Base-by-base conservation (phyloP, 2,329 filamentous ascomycete genomes). In the Cordyceps javanica region DNA sequence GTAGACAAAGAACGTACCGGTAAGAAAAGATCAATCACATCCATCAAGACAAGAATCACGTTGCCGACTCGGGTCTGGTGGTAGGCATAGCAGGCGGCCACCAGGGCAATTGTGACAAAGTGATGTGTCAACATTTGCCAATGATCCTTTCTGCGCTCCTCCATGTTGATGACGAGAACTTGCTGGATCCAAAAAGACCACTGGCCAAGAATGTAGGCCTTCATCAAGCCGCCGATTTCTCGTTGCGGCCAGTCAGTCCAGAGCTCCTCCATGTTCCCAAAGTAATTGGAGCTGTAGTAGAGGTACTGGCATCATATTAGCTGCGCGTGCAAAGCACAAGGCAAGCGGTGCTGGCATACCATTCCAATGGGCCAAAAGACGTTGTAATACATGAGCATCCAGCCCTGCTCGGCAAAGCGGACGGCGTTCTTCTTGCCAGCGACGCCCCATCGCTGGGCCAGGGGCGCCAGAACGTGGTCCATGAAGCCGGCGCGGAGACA, bases 61-160 rank as follows among this genome's bases (percentile, higher is more conserved):
- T 92, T 94, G 56, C 91, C 93, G 30, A 96, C 90, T 49, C 89
- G 87, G 57, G 88, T 95, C 69, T 91, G 87, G 68, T 93, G 87
- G 70, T 95, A 96, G 63, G 86, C 83, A 70, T 97, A 97, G 61
- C 88, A 92, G 32, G 85, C 81, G 58, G 85, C 85, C 61, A 99
- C 85, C 42, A 99, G 83, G 7, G 79, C 77, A 66, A 87, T 89
- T 16, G 93, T 99, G 69, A 97, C 86, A 68, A 97, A 82, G 74
- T 99, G 94, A 72, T 97, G 93, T 14, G 85, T 87, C 64, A 97
- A 85, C 94, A 97, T 97, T 73, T 97, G 92, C 76, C 85, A 89
- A 73, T 97, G 88, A 67, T 99, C 93, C 75, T 97, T 97, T 66
- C 94, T 83, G 63, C 89, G 85, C 74, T 95, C 89, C 73, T 99